Base-by-base conservation (phyloP, 495 filamentous ascomycete species). In the Aspergillus bertholletiae region DNA sequence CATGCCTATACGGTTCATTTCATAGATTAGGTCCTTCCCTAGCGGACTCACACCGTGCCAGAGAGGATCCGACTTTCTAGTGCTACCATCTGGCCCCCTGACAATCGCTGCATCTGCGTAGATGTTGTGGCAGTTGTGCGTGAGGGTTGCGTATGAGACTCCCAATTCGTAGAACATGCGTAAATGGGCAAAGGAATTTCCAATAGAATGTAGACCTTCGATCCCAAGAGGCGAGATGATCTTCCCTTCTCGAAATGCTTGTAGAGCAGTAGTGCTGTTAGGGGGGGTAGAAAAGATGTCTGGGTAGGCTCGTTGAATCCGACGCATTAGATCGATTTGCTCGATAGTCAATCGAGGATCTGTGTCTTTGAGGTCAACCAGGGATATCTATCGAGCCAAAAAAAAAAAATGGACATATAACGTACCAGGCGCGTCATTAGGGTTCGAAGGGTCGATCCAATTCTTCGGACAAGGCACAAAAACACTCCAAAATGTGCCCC, bases 201-300 rank as follows among this genome's bases (percentile, higher is more conserved):
- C 93, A 54, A 98, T 95, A 59, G 96, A 92, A 66, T 98, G 94
- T 0, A 98, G 81, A 3, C 94, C 94, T 72, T 98, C 94, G 22
- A 97, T 88, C 12, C 85, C 89, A 11, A 92, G 69, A 7, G 91
- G 90, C 3, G 82, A 85, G 56, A 87, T 84, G 48, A 87, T 76
- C 51, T 79, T 80, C 56, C 80, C 78, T 41, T 80, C 66, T 20
- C 70, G 69, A 67, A 89, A 92, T 13, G 79, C 80, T 0, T 75
- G 64, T 12, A 84, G 55, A 6, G 90, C 87, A 0, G 79, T 78
- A 35, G 67, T 74, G 65, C 77, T 75, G 65, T 84, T 82, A 2
- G 82, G 64, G 0, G 78, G 66, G 1, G 80, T 69, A 0, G 81
- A 77, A 72, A 96, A 92, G 56, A 84, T 72, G 7, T 81, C 62